Percentiles rank a stretch among this genome's conserved stretches.
These are phyloP conservation scores for Cylindrodendrum hubeiense DNA, from an alignment of 2,329 filamentous ascomycete species.

Conservation along the genomic window DNA sequence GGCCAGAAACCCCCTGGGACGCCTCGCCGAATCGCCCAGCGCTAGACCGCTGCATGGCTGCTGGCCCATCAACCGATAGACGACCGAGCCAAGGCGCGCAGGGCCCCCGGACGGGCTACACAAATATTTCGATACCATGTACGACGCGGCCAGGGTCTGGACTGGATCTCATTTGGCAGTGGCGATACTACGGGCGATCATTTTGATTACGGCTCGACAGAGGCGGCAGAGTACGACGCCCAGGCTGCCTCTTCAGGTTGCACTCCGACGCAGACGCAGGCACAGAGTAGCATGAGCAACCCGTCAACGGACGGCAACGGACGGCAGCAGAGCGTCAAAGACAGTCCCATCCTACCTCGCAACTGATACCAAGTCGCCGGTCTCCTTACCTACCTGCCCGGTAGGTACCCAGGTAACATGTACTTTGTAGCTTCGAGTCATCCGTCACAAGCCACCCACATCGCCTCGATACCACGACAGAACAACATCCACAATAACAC, in stretches of 20 bases:
- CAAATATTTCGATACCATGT: not conserved
- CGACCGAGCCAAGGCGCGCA: constrained; percentile 21
- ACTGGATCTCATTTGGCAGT: constrained; percentile 7
- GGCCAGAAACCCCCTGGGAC: not conserved
- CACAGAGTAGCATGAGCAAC: not conserved
- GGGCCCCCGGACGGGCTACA: not conserved
- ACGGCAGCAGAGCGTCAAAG: not conserved
- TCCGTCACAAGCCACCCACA: not conserved
- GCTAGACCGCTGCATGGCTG: constrained; percentile 12
- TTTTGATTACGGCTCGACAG: constrained; percentile 1
- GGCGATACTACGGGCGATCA: constrained; percentile 17
- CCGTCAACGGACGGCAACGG: not conserved
- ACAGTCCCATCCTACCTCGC: not conserved
- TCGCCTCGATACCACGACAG: not conserved
- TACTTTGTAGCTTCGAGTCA: too few species aligned
- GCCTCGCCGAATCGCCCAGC: not conserved
- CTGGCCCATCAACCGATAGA: constrained; percentile 36
- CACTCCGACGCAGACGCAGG: not conserved
- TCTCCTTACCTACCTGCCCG: too few species aligned
- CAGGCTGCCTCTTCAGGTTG: not conserved
- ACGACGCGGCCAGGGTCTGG: constrained; percentile 9
- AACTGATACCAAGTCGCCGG: too few species aligned
- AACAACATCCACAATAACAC: constrained; percentile 1
- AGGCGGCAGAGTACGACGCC: not conserved
- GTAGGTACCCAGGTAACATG: too few species aligned